Evolutionary conservation across 2,329 filamentous ascomycete genomes (phyloP).

Genomic region (Cladosporium phlei): DNA sequence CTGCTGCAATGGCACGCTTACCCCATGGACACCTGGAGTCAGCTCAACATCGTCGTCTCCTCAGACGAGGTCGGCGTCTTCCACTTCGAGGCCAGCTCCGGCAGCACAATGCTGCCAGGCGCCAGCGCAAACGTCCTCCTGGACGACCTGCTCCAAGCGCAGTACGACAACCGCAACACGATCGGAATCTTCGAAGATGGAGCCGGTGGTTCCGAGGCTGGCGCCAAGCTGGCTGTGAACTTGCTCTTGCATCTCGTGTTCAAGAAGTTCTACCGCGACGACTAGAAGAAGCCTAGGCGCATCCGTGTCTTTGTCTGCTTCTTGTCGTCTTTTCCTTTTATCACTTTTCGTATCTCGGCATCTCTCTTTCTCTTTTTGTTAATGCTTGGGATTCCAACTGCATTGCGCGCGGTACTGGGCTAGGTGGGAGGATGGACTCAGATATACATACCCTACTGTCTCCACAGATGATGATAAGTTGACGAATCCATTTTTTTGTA

Average conservation of each 20-base stretch:
- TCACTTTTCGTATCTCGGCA: not conserved
- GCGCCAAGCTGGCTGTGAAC: constrained; percentile 88
- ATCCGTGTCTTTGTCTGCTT: not conserved
- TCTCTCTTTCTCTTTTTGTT: not conserved
- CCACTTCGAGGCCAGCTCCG: constrained; percentile 81
- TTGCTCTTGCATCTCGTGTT: constrained; percentile 93
- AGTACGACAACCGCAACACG: constrained; percentile 95
- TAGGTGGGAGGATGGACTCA: not conserved
- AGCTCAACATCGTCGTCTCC: constrained; percentile 88
- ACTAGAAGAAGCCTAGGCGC: constrained; percentile 8
- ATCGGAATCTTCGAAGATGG: constrained; percentile 75
- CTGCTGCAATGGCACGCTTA: constrained; percentile 88
- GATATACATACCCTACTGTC: not conserved
- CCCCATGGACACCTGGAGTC: constrained; percentile 76
- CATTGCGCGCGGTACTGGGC: not conserved
- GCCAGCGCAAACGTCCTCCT: constrained; percentile 84
- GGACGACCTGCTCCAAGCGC: constrained; percentile 89
- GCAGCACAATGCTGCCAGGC: constrained; percentile 92
- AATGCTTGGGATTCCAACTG: too few relatives aligned
- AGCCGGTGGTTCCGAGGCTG: constrained; percentile 25
- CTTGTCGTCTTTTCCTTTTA: not conserved
- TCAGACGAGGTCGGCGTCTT: constrained; percentile 94
- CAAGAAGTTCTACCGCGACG: constrained; percentile 85
- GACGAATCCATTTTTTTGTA: too few relatives aligned
- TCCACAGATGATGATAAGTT: too few relatives aligned